Evolutionary conservation across 148 eudicot species (phyloP), one percentile per base, ranked within the genome.

Genomic region (Spergularia marina): DNA sequence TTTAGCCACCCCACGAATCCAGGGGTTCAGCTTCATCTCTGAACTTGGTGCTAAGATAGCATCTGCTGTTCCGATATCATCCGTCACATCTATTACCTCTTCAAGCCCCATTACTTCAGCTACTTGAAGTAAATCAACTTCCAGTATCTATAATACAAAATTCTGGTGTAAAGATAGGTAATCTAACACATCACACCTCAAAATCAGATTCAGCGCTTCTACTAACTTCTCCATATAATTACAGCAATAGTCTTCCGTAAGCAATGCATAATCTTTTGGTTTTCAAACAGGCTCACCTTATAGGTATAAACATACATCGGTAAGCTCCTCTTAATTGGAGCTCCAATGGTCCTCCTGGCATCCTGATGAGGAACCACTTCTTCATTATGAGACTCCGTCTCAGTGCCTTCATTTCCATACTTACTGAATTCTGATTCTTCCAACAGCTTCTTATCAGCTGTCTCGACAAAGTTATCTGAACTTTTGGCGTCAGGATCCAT

Each of bases 1-100:
- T 82, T 92, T 95, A 12, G 99, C 96, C 65, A 95, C 90, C 66
- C 92, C 87, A 58, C 97, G 96, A 64, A 95, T 92, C 99, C 97
- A 95, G 39, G 97, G 96, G 73, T 89, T 95, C 83, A 87, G 88
- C 80, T 90, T 89, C 84, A 92, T 81, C 83, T 92, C 97, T 30
- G 86, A 83, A 81, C 90, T 79, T 65, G 96, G 86, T 74, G 89
- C 90, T 68, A 95, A 68, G 80, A 95, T 86, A 65, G 91, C 97
- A 84, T 95, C 89, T 39, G 99, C 96, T 62, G 83, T 76, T 78
- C 88, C 92, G 72, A 95, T 89, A 78, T 92, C 90, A 68, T 89
- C 92, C 3, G 92, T 90, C 74, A 85, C 86, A 56, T 92, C 92
- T 40, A 92, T 86, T 77, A 83, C 84, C 76, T 83, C 86, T 79